Evolutionary conservation across 306 rosid genomes (phyloP).

Genomic region (Clitoria ternatea): DNA sequence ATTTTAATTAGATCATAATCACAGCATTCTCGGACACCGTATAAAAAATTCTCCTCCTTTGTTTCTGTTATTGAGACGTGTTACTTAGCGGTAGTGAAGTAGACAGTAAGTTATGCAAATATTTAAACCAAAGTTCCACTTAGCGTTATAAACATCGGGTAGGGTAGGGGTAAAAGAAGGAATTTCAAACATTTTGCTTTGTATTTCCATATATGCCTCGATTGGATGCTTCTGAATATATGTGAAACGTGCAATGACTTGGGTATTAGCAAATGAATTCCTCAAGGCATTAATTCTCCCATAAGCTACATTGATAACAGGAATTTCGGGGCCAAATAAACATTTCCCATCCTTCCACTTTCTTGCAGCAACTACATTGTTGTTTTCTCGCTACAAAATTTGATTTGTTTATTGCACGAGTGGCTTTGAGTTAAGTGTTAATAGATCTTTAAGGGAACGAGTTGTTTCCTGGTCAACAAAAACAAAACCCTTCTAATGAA

Average conservation of each 20-base stretch:
- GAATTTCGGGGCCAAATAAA: neutral
- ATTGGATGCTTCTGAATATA: constrained; percentile 18
- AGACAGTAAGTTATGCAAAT: too few relatives aligned
- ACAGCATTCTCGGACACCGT: too few relatives aligned
- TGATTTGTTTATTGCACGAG: constrained; percentile 26
- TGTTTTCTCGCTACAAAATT: neutral
- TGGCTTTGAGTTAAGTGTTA: constrained; percentile 16
- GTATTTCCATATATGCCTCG: constrained; percentile 14
- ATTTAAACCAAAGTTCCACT: too few relatives aligned
- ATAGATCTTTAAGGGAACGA: neutral
- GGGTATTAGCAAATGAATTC: constrained; percentile 15
- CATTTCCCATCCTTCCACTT: neutral
- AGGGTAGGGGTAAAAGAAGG: too few relatives aligned
- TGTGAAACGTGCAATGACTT: constrained; percentile 15
- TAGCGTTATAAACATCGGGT: too few relatives aligned
- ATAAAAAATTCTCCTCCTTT: too few relatives aligned
- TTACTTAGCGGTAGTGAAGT: too few relatives aligned
- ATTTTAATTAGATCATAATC: too few relatives aligned
- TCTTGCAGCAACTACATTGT: neutral
- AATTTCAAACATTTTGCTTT: too few relatives aligned
- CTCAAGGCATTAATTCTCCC: constrained; percentile 15
- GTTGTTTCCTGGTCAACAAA: neutral
- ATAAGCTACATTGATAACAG: neutral
- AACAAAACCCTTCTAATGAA: neutral
- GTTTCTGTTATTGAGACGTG: too few relatives aligned